Evolutionary conservation across 2,329 filamentous ascomycete genomes (phyloP).

Genomic region (Claviceps maximensis): DNA sequence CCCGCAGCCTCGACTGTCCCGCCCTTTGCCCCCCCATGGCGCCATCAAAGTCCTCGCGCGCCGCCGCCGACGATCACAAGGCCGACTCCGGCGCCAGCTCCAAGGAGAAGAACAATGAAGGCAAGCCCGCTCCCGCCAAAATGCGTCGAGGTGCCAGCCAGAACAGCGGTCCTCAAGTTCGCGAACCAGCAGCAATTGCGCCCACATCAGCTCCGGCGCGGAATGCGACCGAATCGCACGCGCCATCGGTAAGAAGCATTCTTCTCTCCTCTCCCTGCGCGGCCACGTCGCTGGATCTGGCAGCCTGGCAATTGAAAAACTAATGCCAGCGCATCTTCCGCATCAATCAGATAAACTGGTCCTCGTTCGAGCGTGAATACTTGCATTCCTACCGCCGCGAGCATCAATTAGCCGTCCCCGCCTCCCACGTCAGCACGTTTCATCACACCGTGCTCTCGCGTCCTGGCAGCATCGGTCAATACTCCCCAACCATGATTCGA

Average conservation of each 20-base stretch:
- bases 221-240: conserved; percentile 16
- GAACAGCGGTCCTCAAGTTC: conserved; percentile 30
- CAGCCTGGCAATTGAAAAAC: background rate
- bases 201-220: conserved; percentile 20
- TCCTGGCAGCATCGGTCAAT: conserved; percentile 51
- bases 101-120: conserved; percentile 31
- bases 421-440: conserved; percentile 53
- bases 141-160: conserved; percentile 42
- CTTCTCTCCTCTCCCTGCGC: background rate
- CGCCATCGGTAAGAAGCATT: conserved; percentile 22
- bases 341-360: conserved; percentile 45
- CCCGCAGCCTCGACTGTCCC: too few relatives aligned
- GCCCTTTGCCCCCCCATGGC: conserved; percentile 22
- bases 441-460: conserved; percentile 48
- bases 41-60: conserved; percentile 32
- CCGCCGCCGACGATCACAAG: conserved; percentile 32
- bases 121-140: conserved; percentile 35
- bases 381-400: conserved; percentile 66
- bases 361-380: conserved; percentile 50
- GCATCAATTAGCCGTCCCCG: conserved; percentile 57
- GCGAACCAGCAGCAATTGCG: conserved; percentile 19
- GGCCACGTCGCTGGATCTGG: background rate
- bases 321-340: conserved; percentile 6
- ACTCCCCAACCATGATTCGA: conserved; percentile 64
- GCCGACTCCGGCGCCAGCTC: conserved; percentile 21